Conservation (phyloP, 78 protist genomes). For the Dictyostelium citrinum region DNA sequence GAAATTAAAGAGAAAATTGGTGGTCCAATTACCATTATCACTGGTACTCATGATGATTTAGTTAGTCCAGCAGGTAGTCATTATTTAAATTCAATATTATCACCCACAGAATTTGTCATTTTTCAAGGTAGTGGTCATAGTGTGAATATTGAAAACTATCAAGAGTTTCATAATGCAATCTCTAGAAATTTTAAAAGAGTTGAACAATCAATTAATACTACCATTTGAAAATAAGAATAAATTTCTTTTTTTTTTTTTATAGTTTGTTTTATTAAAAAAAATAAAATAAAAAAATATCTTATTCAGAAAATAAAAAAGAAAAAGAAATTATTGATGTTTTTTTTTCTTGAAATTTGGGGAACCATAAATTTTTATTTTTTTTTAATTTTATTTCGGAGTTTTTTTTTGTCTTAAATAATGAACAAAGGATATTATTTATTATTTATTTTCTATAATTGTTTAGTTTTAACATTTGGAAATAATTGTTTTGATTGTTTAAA, state of each 20-base stretch:
- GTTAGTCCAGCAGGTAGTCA: conserved; percentile 19
- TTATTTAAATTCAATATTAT: neutral
- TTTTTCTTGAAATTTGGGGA: too few relatives aligned
- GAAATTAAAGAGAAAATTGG: neutral
- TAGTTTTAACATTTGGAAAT: neutral
- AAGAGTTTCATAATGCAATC: conserved; percentile 55
- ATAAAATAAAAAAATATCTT: too few relatives aligned
- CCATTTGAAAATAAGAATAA: neutral
- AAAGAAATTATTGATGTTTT: too few relatives aligned
- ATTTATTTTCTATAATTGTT: too few relatives aligned
- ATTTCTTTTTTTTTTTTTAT: too few relatives aligned
- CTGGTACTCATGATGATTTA: conserved; percentile 52
- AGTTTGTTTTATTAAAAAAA: too few relatives aligned
- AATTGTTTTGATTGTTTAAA: neutral
- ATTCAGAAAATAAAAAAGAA: too few relatives aligned
- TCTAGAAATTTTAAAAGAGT: conserved; percentile 36
- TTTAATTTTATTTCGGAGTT: neutral
- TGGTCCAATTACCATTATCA: conserved; percentile 34
- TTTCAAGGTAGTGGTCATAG: conserved; percentile 63
- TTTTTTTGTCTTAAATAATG: neutral
- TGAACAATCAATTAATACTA: neutral
- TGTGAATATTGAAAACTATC: conserved; percentile 51
- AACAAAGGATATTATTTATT: too few relatives aligned
- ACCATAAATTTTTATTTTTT: too few relatives aligned
- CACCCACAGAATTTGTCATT: conserved; percentile 38